Evolutionary conservation across 192 early-diverging fungal species (phyloP).

Genomic region (Martensiomyces pterosporus): DNA sequence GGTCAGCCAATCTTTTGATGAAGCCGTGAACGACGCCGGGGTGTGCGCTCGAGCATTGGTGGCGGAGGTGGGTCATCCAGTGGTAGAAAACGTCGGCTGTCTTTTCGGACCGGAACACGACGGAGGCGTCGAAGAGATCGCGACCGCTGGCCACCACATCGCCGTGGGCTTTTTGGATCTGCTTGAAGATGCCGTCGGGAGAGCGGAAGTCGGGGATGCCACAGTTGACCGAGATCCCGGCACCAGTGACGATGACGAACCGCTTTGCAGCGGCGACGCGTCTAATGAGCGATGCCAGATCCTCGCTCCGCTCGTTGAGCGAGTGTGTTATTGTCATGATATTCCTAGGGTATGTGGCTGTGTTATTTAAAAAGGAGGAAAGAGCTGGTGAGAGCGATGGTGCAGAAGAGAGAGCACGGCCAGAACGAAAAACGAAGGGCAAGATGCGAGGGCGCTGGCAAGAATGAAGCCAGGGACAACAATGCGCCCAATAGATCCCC

Average conservation of each 20-base stretch:
- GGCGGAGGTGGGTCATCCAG: conserved; percentile 83
- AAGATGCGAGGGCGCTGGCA: no score
- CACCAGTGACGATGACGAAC: conserved; percentile 69
- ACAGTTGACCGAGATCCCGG: conserved; percentile 87
- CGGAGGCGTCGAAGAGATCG: conserved; percentile 88
- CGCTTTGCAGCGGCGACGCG: conserved; percentile 33
- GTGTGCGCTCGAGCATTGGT: conserved; percentile 61
- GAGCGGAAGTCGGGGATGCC: conserved; percentile 98
- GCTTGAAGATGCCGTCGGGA: conserved; percentile 82
- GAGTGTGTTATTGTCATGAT: no score
- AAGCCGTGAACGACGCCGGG: conserved; percentile 82
- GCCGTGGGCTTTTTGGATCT: conserved; percentile 66
- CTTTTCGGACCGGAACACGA: conserved; percentile 70
- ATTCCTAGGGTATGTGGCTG: no score
- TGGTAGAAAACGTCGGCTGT: conserved; percentile 56
- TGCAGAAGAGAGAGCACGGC: no score
- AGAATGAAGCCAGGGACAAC: no score
- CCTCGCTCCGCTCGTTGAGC: no score
- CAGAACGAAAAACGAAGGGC: no score
- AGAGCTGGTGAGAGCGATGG: no score
- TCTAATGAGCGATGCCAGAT: conserved; percentile 18
- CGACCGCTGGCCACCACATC: conserved; percentile 71
- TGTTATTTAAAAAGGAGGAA: no score
- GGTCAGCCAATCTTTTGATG: conserved; percentile 67
- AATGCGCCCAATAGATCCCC: no score